These are phyloP conservation scores for Geosmithia morbida DNA, from an alignment of 2,329 filamentous ascomycete genomes.

Conservation along the genomic window DNA sequence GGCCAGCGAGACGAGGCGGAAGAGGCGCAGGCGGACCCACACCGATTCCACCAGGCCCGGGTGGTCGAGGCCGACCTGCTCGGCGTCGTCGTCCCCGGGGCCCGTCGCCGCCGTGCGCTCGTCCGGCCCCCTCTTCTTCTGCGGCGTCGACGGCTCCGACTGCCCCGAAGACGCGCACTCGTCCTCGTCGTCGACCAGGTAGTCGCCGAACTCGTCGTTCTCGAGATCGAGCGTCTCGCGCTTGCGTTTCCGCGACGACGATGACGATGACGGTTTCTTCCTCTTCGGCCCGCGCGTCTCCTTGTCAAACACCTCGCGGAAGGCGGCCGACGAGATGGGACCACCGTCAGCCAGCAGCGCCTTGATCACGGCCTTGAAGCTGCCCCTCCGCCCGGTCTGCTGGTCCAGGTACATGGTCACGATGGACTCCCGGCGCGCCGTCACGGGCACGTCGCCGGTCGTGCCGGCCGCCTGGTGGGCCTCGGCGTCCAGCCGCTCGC, in stretches of 20 bases:
- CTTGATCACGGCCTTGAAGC: conserved; percentile 41
- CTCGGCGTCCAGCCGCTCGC: conserved; percentile 31
- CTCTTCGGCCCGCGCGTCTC: conserved; percentile 32
- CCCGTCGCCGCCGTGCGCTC: not conserved
- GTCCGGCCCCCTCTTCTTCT: conserved; percentile 20
- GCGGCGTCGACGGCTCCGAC: conserved; percentile 30
- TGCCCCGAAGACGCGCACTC: conserved; percentile 31
- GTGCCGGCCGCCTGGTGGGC: not conserved
- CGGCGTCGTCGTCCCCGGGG: not conserved
- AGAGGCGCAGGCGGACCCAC: conserved; percentile 45
- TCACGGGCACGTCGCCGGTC: conserved; percentile 8
- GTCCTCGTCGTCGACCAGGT: conserved; percentile 29
- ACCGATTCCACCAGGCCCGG: conserved; percentile 36
- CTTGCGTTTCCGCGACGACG: conserved; percentile 23
- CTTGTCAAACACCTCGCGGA: conserved; percentile 51
- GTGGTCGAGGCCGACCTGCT: conserved; percentile 7
- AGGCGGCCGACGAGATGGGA: conserved; percentile 35
- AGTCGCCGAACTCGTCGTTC: conserved; percentile 45
- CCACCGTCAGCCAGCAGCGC: conserved; percentile 55
- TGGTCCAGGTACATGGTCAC: conserved; percentile 44
- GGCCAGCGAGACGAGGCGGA: conserved; percentile 37
- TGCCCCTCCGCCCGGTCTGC: conserved; percentile 26
- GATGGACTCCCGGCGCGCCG: conserved; percentile 36
- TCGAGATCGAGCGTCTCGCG: conserved; percentile 40
- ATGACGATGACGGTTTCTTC: conserved; percentile 11